Evolutionary conservation across 208 protist genomes (phyloP), one percentile per base, ranked within the genome.

Genomic region (Trypanosoma platydactyli): DNA sequence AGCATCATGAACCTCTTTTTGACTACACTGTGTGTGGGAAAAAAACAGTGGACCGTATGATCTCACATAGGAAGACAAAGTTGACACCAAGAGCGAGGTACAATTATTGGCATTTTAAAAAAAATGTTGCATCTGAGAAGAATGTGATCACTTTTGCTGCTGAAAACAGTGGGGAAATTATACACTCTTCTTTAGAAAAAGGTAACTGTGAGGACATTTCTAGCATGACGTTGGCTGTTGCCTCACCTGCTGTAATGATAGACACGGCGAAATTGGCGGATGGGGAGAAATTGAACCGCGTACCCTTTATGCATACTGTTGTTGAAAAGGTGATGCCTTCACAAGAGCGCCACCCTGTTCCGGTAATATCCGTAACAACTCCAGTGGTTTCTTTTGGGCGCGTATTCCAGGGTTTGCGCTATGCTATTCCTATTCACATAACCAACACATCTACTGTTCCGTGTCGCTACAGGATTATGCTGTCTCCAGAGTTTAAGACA

Each of bases 401-500:
- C 11, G 67, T 95, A 13, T 52, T 70, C 5, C 27, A 45, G 2
- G 79, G 79, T 5, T 73, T 76, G 5, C 79, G 76, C 40, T 95
- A 91, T 67, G 68, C 68, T 4, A 48, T 80, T 42, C 61, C 64
- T 5, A 46, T 91, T 15, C 52, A 51, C 27, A 25, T 95, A 18
- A 90, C 82, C 0, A 95, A 95, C 77, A 79, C 74, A 13, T 90
- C 84, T 2, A 91, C 76, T 12, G 84, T 91, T 25, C 86, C 89
- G 9, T 95, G 89, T 54, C 89, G 89, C 50, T 92, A 91, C 54
- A 83, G 89, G 9, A 52, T 91, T 9, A 73, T 73, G 1, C 40
- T 78, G n/a, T 55, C 65, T 24, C 9, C 67, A 5, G 70, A 62
- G 27, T 40, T 56, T 40, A 78, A 81, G 35, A 45, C 35, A 13